Base-by-base conservation (phyloP, 148 eudicot genomes). In the Amaranthus palmeri region DNA sequence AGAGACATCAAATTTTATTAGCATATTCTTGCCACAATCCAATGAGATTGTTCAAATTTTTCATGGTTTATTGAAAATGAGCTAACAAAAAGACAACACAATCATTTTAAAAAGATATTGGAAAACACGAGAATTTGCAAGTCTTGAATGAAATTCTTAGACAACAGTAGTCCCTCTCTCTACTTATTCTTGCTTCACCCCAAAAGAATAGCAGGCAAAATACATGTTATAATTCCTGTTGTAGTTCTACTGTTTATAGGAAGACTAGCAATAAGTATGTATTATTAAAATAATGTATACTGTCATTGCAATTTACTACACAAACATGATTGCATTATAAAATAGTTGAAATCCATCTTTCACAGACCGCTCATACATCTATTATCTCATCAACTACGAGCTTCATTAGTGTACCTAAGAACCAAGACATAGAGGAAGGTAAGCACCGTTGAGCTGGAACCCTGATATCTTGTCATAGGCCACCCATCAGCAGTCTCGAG, bases 401-500 rank as follows among this genome's bases (percentile, higher is more conserved):
- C 14, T 61, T 42, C 65, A 61, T 4, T 41, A 6, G 67, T 42
- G 67, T 63, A 63, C 50, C 36, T 63, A 56, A 36, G 49, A 49
- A 44, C 45, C 72, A 69, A 69, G 7, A 42, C 3, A n/a, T n/a
- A 36, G 52, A 43, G 46, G 44, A n/a, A 69, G 45, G 41, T 15
- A 54, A 69, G 52, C 62, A 69, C 42, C 63, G 25, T 63, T 55
- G 62, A 55, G 62, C 5, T 40, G 72, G 49, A 46, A 70, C 73
- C 63, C 45, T 15, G 41, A 68, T 45, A 68, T 69, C 11, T 10
- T 44, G 64, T 10, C 73, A 70, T 70, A 61, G 9, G 54, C 47
- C 41, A 69, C 61, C 72, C 51, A 54, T 69, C 41, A 45, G 72
- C 51, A 56, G 61, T 70, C 13, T 47, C 10, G 71, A 67, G 60